Base-by-base conservation (phyloP, 371 early-diverging fungal species). In the Pancytospora philotis region DNA sequence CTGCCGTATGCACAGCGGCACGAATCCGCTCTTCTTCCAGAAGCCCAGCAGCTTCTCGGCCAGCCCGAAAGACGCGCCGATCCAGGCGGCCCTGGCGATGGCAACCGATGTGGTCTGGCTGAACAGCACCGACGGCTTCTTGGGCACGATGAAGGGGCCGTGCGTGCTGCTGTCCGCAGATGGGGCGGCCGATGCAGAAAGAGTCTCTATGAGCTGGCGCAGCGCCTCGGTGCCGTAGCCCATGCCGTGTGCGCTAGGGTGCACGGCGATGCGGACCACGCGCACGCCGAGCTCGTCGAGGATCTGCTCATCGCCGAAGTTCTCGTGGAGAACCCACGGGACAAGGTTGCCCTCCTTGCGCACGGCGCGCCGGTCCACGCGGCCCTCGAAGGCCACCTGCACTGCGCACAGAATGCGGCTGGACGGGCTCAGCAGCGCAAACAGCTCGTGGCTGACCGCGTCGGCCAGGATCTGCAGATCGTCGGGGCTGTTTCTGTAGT, bases 401-500 rank as follows among this genome's bases (percentile, higher is more conserved):
- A 94, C 81, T 16, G 93, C 94, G 36, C 87, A 87, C 57, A 98
- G 82, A 1, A 96, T 93, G 0, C 93, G 8, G 28, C 84, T 84
- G 30, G 87, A 82, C 6, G 91, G 92, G 45, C 93, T 91, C 37
- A 95, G 77, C 30, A 98, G 86, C 13, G 93, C 93, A 84, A 93
- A 92, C 64, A 98, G 81, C 70, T 91, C 89, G 81, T 95, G 95
- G 0, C 91, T 91, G n/a, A 93, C 93, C 0, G 92, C 92, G 74
- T 98, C 96, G 81, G 90, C 90, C 84, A 95, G 84, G 62, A 93
- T 84, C 81, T 95, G 93, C 76, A 98, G 79, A 80, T 98, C 98
- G 81, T 98, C 92, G 58, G 97, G 97, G 38, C 89, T 87, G 83
- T 96, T 98, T 84, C 93, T 98, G 85, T 98, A 98, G 78, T 98